Evolutionary conservation across 352 stramenopile species (phyloP).

Genomic region (Phytopythium delawarense): DNA sequence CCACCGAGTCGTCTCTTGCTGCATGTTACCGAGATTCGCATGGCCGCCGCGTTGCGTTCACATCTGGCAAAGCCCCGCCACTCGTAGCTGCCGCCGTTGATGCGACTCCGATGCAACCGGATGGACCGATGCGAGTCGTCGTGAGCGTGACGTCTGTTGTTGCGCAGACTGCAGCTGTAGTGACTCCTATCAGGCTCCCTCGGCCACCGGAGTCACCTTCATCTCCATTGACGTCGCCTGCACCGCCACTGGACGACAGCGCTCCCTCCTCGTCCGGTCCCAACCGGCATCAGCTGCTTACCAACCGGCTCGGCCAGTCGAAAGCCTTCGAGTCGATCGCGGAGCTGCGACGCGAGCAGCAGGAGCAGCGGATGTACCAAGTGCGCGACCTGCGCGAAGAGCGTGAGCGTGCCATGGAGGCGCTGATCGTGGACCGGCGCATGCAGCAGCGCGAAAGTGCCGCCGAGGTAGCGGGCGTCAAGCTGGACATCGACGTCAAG

Average conservation of each 20-base stretch:
- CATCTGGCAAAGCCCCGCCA: neutral
- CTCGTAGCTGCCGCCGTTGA: neutral
- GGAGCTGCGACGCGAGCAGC: constrained; percentile 35
- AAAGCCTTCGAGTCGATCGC: constrained; percentile 24
- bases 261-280: constrained; percentile 13
- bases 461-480: constrained; percentile 46
- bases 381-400: constrained; percentile 65
- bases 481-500: constrained; percentile 67
- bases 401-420: constrained; percentile 55
- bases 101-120: neutral
- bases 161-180: constrained; percentile 5
- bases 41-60: neutral
- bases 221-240: neutral
- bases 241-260: neutral
- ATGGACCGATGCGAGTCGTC: constrained; percentile 16
- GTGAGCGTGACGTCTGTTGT: constrained; percentile 14
- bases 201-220: neutral
- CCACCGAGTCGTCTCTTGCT: neutral
- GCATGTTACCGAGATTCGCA: neutral
- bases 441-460: constrained; percentile 62
- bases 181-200: neutral
- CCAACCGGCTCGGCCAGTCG: constrained; percentile 39
- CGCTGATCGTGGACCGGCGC: constrained; percentile 59
- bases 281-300: constrained; percentile 54
- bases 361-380: constrained; percentile 31